phyloP scores from a whole-genome alignment of 2,329 filamentous ascomycete genomes.

The Curvularia verruculosa region DNA sequence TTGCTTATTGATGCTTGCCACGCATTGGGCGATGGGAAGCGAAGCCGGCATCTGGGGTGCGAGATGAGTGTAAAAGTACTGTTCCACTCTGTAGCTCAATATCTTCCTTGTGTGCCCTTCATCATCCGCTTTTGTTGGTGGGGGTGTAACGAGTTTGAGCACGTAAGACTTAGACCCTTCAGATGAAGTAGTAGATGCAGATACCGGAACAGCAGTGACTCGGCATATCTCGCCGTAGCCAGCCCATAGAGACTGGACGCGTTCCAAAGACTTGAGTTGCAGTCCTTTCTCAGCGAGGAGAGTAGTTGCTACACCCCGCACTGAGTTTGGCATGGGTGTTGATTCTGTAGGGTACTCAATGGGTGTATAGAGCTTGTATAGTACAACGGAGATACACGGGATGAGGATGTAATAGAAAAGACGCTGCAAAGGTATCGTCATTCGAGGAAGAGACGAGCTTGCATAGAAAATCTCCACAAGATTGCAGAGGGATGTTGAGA shows the following conservation, averaged over 20 bases:
- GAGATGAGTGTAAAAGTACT: slow-evolving; percentile 66
- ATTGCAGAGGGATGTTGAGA: not conserved
- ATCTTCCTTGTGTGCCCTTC: slow-evolving; percentile 71
- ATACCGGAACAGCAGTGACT: slow-evolving; percentile 51
- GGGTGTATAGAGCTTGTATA: slow-evolving; percentile 2
- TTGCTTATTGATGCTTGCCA: slow-evolving; percentile 54
- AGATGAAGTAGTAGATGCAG: slow-evolving; percentile 14
- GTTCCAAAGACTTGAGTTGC: slow-evolving; percentile 29
- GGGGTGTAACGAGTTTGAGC: slow-evolving; percentile 66
- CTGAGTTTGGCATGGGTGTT: slow-evolving; percentile 49
- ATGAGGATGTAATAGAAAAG: slow-evolving; percentile 5
- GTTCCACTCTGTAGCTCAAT: slow-evolving; percentile 70
- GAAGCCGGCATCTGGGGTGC: slow-evolving; percentile 56
- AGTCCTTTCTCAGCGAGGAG: slow-evolving; percentile 37
- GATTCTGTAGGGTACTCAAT: not conserved
- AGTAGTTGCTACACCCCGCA: slow-evolving; percentile 31
- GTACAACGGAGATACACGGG: not conserved
- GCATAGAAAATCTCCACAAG: too few relatives aligned
- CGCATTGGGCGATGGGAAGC: slow-evolving; percentile 58
- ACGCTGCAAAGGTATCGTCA: slow-evolving; percentile 5
- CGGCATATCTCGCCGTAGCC: slow-evolving; percentile 63
- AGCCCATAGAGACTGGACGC: slow-evolving; percentile 55
- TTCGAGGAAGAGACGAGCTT: not conserved
- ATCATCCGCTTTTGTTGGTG: slow-evolving; percentile 50
- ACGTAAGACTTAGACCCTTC: slow-evolving; percentile 53